A percentile compares a stretch with the other conserved stretches of the same genome.
Conservation (phyloP, 345 rosid species). For the Bretschneidera sinensis region DNA sequence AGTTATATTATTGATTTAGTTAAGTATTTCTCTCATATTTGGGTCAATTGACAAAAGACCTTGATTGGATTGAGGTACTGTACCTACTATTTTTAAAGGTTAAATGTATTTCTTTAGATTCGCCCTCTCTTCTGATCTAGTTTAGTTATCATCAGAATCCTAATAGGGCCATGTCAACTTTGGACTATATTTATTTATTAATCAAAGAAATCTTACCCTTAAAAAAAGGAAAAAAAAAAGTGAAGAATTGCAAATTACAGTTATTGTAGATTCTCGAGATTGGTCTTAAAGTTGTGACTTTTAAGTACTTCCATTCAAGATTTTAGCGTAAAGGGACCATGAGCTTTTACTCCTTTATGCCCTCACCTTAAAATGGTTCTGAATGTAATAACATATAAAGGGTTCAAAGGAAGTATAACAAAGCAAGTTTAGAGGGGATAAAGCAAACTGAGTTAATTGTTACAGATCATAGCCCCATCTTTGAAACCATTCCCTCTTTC, state of each 20-base stretch:
- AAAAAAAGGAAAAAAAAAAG: neutral
- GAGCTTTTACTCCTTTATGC: too few species aligned
- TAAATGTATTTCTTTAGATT: constrained; percentile 19
- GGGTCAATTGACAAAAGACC: too few species aligned
- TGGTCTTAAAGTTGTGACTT: constrained; percentile 33
- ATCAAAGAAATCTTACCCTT: neutral
- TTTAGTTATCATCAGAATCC: neutral
- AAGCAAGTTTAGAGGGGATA: constrained; percentile 29
- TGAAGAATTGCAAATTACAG: constrained; percentile 5
- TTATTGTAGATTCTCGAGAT: constrained; percentile 36
- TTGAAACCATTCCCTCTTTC: constrained; percentile 10
- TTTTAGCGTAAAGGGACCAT: constrained; percentile 14
- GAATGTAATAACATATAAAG: constrained; percentile 17
- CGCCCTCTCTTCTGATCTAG: constrained; percentile 9
- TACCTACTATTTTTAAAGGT: constrained; percentile 14
- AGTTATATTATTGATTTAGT: too few species aligned
- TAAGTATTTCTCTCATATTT: too few species aligned
- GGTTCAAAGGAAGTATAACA: constrained; percentile 12
- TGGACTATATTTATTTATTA: neutral
- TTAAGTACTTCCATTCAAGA: constrained; percentile 21
- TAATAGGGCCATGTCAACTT: constrained; percentile 1
- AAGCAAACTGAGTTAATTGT: constrained; percentile 18
- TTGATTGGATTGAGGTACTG: constrained; percentile 18
- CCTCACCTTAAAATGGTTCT: neutral
- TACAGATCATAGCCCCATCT: constrained; percentile 15